Base-by-base conservation (phyloP, 2,329 filamentous ascomycete genomes). In the Massarina eburnea region DNA sequence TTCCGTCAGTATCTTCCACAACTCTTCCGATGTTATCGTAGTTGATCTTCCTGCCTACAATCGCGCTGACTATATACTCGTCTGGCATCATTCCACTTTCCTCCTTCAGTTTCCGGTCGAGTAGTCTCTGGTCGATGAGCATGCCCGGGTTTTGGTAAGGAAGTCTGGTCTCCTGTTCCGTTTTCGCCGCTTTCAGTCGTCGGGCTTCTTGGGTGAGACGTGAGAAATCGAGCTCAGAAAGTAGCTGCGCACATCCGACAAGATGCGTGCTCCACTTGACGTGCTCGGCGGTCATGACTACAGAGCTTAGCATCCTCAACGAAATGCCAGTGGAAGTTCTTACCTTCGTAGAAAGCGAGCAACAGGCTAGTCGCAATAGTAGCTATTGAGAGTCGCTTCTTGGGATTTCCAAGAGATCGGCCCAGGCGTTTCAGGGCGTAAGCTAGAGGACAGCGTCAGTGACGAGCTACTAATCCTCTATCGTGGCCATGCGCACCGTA, bases 191-290 rank as follows among this genome's bases (percentile, higher is more conserved):
- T 79, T 79, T 88, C 49, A 87, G 74, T 0, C 80, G 77, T 49
- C 91, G 80, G 47, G 90, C 84, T 43, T 84, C 80, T 45, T 81
- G 81, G 0, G 88, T 89, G 75, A 91, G 86, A 1, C 82, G 79
- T 8, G 80, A 79, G 49, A 91, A 88, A 39, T 94, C 86, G 33
- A 95, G 87, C 64, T 97, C 91, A 41, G 82, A 81, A 20, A 97
- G 79, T 22, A 97, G 78, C 52, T 91, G 86, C 32, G 86, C 84
- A 8, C 90, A 89, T 10, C 94, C 94, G 38, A 89, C 83, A 29
- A 97, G 76, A 71, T 97, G 94, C 51, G 88, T 92, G 61, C 89
- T 94, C 94, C 94, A 99, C 67, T 96, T 96, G 44, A 87, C 84
- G 60, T 97, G 92, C 56, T 99, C 92, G 18, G 91, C 92, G 27